Conservation (phyloP, 495 filamentous ascomycete species). For the Trichoderma virens region DNA sequence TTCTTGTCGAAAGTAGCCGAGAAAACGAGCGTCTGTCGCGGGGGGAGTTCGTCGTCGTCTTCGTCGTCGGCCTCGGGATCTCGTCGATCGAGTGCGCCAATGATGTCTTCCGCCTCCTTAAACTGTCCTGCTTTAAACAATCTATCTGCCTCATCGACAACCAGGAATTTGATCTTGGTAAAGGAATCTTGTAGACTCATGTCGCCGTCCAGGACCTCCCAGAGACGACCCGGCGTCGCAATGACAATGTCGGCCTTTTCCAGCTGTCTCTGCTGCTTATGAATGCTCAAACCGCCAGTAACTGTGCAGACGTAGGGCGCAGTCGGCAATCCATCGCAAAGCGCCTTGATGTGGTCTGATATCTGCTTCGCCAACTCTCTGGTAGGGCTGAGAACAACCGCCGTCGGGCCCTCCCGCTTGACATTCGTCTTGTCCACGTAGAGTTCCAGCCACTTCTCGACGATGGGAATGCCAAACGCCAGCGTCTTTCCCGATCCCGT, state of each 20-base stretch:
- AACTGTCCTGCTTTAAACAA: conserved; percentile 89
- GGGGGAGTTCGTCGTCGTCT: conserved; percentile 22
- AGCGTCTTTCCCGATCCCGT: conserved; percentile 83
- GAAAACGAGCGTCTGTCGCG: conserved; percentile 85
- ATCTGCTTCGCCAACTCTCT: conserved; percentile 91
- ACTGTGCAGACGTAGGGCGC: conserved; percentile 67
- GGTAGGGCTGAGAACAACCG: conserved; percentile 86
- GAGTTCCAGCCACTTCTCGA: conserved; percentile 53
- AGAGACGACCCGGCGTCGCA: conserved; percentile 85
- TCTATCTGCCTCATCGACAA: conserved; percentile 92
- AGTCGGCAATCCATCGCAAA: conserved; percentile 55
- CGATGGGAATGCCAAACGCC: conserved; percentile 72
- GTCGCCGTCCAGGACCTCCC: conserved; percentile 78
- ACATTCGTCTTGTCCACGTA: conserved; percentile 29
- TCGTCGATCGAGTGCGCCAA: conserved; percentile 62
- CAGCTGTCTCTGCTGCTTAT: conserved; percentile 84
- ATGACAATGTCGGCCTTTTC: conserved; percentile 75
- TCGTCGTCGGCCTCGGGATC: conserved; percentile 34
- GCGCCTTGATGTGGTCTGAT: conserved; percentile 64
- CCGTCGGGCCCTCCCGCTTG: conserved; percentile 50
- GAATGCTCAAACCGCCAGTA: conserved; percentile 83
- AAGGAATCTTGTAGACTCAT: conserved; percentile 50
- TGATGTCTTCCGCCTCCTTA: conserved; percentile 82
- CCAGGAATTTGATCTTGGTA: conserved; percentile 65
- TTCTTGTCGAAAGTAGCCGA: conserved; percentile 91